Conservation (phyloP, 306 rosid genomes). For the Calophaca sinica region DNA sequence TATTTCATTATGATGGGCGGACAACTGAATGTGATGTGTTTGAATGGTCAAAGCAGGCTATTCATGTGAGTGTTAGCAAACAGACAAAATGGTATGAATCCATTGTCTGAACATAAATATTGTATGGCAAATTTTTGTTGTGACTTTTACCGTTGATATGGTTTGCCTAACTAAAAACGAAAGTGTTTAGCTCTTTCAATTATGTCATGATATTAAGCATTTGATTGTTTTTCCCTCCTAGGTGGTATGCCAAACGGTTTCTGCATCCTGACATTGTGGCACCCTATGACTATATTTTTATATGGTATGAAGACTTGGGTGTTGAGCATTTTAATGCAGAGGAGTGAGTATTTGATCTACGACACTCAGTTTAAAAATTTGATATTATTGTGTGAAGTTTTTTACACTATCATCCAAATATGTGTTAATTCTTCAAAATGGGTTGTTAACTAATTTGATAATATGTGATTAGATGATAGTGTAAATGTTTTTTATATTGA, state of each 20-base stretch:
- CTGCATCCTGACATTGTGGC: conserved; percentile 96
- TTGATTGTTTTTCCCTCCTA: conserved; percentile 37
- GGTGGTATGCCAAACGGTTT: conserved; percentile 98
- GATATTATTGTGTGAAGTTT: neutral
- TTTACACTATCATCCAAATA: neutral
- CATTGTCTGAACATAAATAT: conserved; percentile 15
- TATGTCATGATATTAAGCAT: conserved; percentile 38
- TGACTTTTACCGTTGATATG: conserved; percentile 21
- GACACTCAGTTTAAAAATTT: neutral
- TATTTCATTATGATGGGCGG: conserved; percentile 97
- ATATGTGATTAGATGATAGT: conserved; percentile 30
- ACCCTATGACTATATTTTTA: conserved; percentile 85
- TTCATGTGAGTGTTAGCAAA: conserved; percentile 87
- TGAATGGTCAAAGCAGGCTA: conserved; percentile 93
- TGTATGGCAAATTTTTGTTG: conserved; percentile 2
- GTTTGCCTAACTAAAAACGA: conserved; percentile 28
- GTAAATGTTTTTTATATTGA: neutral
- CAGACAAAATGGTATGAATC: conserved; percentile 89
- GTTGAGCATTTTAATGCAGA: conserved; percentile 91
- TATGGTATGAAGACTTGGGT: conserved; percentile 94
- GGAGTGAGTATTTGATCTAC: conserved; percentile 66
- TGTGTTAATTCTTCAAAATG: conserved; percentile 8
- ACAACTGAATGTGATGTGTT: conserved; percentile 95
- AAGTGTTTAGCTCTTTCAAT: conserved; percentile 29
- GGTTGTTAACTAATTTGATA: conserved; percentile 24